A percentile compares a stretch with the other conserved stretches of the same genome.
These are phyloP conservation scores for Verbena officinalis DNA, from an alignment of 257 asterid species.

Conservation along the genomic window DNA sequence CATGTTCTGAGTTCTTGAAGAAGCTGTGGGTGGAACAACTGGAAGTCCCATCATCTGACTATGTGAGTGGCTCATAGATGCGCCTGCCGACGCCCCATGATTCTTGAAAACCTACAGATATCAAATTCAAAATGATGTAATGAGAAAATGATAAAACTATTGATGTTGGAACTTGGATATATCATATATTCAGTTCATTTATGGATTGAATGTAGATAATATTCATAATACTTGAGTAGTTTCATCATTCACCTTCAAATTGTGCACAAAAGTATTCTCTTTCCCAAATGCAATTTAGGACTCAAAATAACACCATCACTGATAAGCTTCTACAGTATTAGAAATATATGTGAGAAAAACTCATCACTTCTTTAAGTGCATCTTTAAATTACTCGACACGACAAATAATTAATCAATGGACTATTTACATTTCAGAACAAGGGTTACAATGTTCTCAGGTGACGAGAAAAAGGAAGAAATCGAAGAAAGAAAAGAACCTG, in stretches of 20 bases:
- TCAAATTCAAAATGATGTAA: neutral
- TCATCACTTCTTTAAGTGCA: neutral
- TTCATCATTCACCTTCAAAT: neutral
- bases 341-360: neutral
- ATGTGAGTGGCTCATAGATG: slow-evolving; percentile 96
- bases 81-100: slow-evolving; percentile 99
- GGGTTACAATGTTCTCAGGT: neutral
- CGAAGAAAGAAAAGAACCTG: slow-evolving; percentile 57
- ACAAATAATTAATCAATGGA: neutral
- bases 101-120: slow-evolving; percentile 80
- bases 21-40: slow-evolving; percentile 69
- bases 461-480: neutral
- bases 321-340: neutral
- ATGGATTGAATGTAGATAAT: neutral
- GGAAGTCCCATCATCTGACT: slow-evolving; percentile 96
- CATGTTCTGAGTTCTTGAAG: slow-evolving; percentile 70
- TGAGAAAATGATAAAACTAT: neutral
- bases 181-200: no score
- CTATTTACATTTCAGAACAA: neutral
- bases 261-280: neutral
- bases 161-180: no score
- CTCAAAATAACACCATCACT: neutral
- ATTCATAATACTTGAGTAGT: neutral
- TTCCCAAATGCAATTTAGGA: slow-evolving; percentile 9
- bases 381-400: neutral